Evolutionary conservation across 352 stramenopile species (phyloP).

Genomic region (Pythium brachiatum): DNA sequence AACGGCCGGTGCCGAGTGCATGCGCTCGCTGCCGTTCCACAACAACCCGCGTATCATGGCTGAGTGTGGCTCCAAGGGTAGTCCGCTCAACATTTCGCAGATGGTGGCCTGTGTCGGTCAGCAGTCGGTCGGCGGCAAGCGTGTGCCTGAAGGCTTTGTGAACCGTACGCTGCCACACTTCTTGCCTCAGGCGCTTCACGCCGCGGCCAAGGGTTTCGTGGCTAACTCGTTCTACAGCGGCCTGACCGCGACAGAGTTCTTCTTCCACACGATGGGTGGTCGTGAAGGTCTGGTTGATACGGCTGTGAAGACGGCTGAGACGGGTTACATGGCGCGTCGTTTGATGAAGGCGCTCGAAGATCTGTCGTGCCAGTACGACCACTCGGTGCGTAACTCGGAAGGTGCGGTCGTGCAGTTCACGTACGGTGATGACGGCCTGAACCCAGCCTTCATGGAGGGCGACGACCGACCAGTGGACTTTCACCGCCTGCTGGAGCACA

Average conservation of each 20-base stretch:
- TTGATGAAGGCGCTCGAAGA: constrained; percentile 99
- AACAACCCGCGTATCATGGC: constrained; percentile 99
- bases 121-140: constrained; percentile 97
- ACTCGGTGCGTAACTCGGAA: constrained; percentile 88
- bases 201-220: constrained; percentile 98
- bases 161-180: constrained; percentile 98
- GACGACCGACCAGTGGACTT: constrained; percentile 97
- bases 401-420: constrained; percentile 97
- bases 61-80: constrained; percentile 99
- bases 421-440: constrained; percentile 99
- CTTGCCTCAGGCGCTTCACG: constrained; percentile 91
- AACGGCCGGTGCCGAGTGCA: constrained; percentile 96
- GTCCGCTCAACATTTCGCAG: constrained; percentile 99
- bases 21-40: constrained; percentile 96
- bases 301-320: constrained; percentile 99
- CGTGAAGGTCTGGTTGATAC: constrained; percentile 99
- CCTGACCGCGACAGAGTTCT: constrained; percentile 99
- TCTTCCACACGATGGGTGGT: constrained; percentile 99
- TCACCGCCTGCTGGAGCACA: constrained; percentile 89
- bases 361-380: constrained; percentile 94
- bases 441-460: constrained; percentile 96
- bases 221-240: constrained; percentile 99
- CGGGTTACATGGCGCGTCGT: constrained; percentile 98
- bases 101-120: constrained; percentile 99
- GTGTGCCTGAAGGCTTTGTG: constrained; percentile 99